Evolutionary conservation across 2,329 filamentous ascomycete species (phyloP), one percentile per base, ranked within the genome.

Genomic region (Fusarium musae): DNA sequence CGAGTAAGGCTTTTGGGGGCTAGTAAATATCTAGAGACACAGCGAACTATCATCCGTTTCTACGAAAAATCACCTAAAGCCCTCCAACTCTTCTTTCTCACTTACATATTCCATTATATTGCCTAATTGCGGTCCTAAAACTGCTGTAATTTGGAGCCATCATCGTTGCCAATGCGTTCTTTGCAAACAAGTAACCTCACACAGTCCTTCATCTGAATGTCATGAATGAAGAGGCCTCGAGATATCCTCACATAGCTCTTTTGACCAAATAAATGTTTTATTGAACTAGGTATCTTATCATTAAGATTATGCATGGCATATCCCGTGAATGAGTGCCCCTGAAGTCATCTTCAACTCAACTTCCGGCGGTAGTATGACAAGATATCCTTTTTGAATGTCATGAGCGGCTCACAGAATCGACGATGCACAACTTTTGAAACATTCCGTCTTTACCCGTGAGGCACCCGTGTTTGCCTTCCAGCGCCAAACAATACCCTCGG

Each of bases 381-480:
- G 19, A 54, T 65, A 37, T 63, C 53, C 36, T 63, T 26, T 68
- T 44, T 39, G 34, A 47, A 56, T 57, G 56, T 63, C 54, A 59
- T 63, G 56, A 63, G 74, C 59, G 26, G 70, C 66, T 75, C 17
- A 17, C 46, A 64, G 56, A 62, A 62, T 43, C 49, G 34, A 39
- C 28, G 17, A 37, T 39, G 17, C 30, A 56, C 57, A 54, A 70
- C 40, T 70, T 75, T 75, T 59, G 36, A 59, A 49, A 53, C 57
- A 47, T 34, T 59, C 62, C 70, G 40, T 69, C 68, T 70, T 73
- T 67, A 59, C 75, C 70, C 42, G 47, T 23, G 50, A 71, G 69
- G 70, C 69, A 75, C 52, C 63, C 32, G 10, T 69, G 30, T 69
- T 74, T 68, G 42, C 70, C 58, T 28, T 68, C 40, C 53, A 75